Evolutionary conservation across 305 asterid species (phyloP).

Genomic region (Rubia tinctorum): DNA sequence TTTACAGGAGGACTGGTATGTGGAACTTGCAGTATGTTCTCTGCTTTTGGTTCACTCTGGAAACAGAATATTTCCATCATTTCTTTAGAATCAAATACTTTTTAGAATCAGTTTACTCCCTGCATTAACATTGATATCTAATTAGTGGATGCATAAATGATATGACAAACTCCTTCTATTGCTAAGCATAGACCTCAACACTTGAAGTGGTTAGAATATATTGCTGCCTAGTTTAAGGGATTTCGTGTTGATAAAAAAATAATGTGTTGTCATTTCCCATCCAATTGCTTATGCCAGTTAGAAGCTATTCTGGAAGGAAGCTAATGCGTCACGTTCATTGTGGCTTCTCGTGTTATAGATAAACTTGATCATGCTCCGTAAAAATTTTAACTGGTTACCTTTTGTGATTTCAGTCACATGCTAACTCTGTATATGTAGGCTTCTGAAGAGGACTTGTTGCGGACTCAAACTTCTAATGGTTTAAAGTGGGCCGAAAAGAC

Average conservation of each 20-base stretch:
- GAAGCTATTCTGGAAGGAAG: not conserved
- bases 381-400: not conserved
- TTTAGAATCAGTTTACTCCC: too few relatives aligned
- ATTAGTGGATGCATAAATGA: not conserved
- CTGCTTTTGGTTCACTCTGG: too few relatives aligned
- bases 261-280: not conserved
- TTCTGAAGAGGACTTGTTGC: slow-evolving; percentile 57
- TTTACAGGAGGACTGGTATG: too few relatives aligned
- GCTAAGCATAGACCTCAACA: not conserved
- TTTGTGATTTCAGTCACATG: not conserved
- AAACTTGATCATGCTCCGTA: not conserved
- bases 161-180: not conserved
- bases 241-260: not conserved
- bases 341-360: not conserved
- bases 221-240: not conserved
- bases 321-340: not conserved
- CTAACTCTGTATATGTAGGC: slow-evolving; percentile 34
- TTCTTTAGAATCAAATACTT: too few relatives aligned
- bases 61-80: too few relatives aligned
- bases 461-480: slow-evolving; percentile 58
- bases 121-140: not conserved
- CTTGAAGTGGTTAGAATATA: not conserved
- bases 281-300: not conserved
- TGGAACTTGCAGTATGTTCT: too few relatives aligned
- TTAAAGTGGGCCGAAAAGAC: slow-evolving; percentile 68